Base-by-base conservation (phyloP, 768 basidiomycete genomes). In the Pholiota conissans region DNA sequence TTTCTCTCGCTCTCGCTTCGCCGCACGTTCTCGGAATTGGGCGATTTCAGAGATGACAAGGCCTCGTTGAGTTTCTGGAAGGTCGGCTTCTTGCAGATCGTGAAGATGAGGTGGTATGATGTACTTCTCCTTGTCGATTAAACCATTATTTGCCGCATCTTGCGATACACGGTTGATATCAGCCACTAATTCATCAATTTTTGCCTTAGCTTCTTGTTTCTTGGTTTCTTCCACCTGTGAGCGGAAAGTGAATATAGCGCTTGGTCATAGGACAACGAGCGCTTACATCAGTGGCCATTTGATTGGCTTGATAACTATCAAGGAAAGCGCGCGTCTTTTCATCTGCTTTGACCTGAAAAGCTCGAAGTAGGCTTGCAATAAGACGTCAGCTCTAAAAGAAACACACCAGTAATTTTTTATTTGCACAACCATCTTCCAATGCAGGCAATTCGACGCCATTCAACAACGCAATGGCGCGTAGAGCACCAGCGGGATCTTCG, bases 1-100 rank as follows among this genome's bases (percentile, higher is more conserved):
- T 73, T 95, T 95, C 71, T 96, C 94, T 18, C 90, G 84, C 67
- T 95, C 94, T 32, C 90, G 78, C 73, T 95, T 95, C 8, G 93
- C 93, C 0, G 95, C 92, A 20, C 92, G 86, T 73, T 98, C 95
- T 57, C 97, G 85, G 73, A 99, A 99, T 64, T 93, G 89, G 0
- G 95, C 94, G 59, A 99, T 99, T 69, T 98, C 95, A 28, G 91
- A 93, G 60, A 98, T 91, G 59, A 98, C 95, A 53, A 95, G 87
- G 5, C 91, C 93, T 32, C 96, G 89, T 61, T 83, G 85, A 0
- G 92, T 92, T 75, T 99, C 97, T 22, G 97, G 96, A 40, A 99
- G 83, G 68, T 99, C 97, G 52, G 94, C 92, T 75, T 97, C 95
- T 68, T 94, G 91, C 40, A 99, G 81, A 74, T 98, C 97, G 73